Evolutionary conservation across 2,329 filamentous ascomycete species (phyloP), one percentile per base, ranked within the genome.

Genomic region (Pseudovirgaria hyperparasitica): DNA sequence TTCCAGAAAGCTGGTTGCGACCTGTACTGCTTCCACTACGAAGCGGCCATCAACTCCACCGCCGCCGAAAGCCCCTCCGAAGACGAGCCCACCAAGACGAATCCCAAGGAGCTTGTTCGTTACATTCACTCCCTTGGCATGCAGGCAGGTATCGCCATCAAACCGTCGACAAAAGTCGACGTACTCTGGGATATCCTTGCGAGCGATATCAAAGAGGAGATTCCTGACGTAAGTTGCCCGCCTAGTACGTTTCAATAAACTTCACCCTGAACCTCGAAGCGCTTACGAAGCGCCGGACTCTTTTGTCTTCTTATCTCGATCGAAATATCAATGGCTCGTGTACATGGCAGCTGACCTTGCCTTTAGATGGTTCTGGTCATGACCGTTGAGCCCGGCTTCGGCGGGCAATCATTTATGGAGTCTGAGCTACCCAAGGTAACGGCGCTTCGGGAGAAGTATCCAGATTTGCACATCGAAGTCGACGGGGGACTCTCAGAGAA

Each of bases 21-120:
- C 56, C 69, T 98, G n/a, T 98, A 98, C 66, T 96, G 90, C 67
- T 98, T 98, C 67, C 90, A 98, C 66, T 96, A 96, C 59, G 90
- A 98, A 62, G 90, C 90, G 15, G 90, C 90, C 37, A 70, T 90
- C 25, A 58, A 63, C 40, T 92, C 82, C 26, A 82, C 80, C 22
- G 84, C 81, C 19, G 85, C 86, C 45, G 82, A 86, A 48, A 73
- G 68, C 29, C 86, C 87, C 25, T 73, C 79, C 42, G 70, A 67
- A 30, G 67, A 61, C 28, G 73, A 72, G 9, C 78, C 80, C 29
- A 55, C 63, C 33, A 78, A 74, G 54, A 96, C 87, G 3, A 85
- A 60, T 45, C 87, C 90, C 5, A 76, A 74, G 46, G 82, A 87
- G 41, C 62, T 98, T 43, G 82, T 96, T 43, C 71, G 72, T 42